phyloP scores from a whole-genome alignment of 2,329 filamentous ascomycete genomes.

The Colletotrichum lentis region DNA sequence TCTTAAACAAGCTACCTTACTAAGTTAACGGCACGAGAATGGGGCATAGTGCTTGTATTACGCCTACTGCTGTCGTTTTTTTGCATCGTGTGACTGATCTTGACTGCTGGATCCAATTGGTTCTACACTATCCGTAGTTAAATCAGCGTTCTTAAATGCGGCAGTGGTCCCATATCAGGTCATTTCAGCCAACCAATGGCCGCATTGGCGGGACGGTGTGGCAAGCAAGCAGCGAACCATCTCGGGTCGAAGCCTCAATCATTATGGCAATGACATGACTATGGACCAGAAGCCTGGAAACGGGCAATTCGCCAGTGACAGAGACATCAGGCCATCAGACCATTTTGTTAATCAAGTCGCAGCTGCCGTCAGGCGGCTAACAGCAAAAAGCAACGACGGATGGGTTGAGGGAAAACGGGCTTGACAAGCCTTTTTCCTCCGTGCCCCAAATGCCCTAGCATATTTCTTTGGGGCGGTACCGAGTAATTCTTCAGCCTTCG shows the following conservation, averaged over 20 bases:
- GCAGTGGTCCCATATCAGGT: slow-evolving; percentile 29
- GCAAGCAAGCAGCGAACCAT: not conserved
- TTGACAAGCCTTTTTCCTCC: not conserved
- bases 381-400: not conserved
- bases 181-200: slow-evolving; percentile 35
- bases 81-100: too few species aligned
- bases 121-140: too few species aligned
- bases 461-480: not conserved
- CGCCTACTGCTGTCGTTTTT: too few species aligned
- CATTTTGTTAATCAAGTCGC: slow-evolving; percentile 8
- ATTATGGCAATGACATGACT: not conserved
- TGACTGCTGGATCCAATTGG: too few species aligned
- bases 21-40: too few species aligned
- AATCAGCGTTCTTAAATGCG: too few species aligned
- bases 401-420: not conserved
- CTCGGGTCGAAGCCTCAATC: not conserved
- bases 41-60: too few species aligned
- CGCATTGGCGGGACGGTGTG: slow-evolving; percentile 21
- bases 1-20: too few species aligned
- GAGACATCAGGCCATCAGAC: slow-evolving; percentile 24
- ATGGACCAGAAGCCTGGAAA: slow-evolving; percentile 10
- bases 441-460: not conserved
- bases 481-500: not conserved
- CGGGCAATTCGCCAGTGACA: not conserved
- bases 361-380: not conserved